Evolutionary conservation across 306 rosid genomes (phyloP), one percentile per base, ranked within the genome.

Genomic region (Quercus parvula): DNA sequence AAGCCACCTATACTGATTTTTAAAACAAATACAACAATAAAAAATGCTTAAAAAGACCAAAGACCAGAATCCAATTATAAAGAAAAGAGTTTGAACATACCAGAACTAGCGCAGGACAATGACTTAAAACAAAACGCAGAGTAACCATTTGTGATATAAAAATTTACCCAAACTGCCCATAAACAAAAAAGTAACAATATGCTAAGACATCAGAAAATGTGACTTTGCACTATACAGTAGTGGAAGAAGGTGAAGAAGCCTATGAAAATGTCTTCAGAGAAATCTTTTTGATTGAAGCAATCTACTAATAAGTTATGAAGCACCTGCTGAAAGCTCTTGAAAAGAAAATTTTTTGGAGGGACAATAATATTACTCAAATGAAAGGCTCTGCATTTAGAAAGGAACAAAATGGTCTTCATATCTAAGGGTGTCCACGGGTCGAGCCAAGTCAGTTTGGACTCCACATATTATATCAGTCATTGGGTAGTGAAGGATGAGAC

Each of bases 1-100:
- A 81, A 95, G 94, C 99, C 99, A 95, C 93, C 98, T 93, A 84
- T 95, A 95, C 99, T 95, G 93, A 84, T 86, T 83, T 85, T 82
- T 85, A 58, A 51, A 83, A 74, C 79, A 76, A 63, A 82, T 25
- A 77, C 58, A 22, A 20, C 22, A 63, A 70, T 77, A 77, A 66
- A 19, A 70, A 55, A 64, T 30, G 64, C 44, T 78, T 81, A 81
- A 75, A 81, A 67, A 33, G n/a, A 56, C 75, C 17, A 62, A 67
- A 33, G n/a, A 56, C 75, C 17, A 62, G 30, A 15, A 76, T n/a
- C 73, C 38, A 46, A 17, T 54, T 66, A 82, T 62, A 81, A 70
- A 49, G 57, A 56, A 54, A 83, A 71, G 25, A 24, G 11, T 28
- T 28, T 82, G 66, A 54, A 71, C 82, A 83, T 38, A 78, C 27